Evolutionary conservation across 108 stramenopile species (phyloP), one percentile per base, ranked within the genome.

Genomic region (Nitzschia putrida): DNA sequence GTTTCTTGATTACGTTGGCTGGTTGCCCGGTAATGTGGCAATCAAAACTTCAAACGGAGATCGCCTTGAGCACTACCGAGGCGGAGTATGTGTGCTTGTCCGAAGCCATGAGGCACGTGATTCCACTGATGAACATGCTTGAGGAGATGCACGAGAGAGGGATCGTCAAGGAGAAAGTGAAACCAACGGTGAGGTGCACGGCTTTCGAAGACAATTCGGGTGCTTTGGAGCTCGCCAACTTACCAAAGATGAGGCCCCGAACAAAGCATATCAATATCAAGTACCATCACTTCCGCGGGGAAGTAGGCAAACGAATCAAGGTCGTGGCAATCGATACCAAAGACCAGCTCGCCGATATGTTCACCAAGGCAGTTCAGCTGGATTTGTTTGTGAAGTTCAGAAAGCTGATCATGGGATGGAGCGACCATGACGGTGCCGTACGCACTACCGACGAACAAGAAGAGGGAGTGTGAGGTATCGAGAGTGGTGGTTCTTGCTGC

Each of bases 161-260:
- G 21, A 42, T 69, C 47, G n/a, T 37, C 3, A 54, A 65, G 7
- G 7, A 44, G 3, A 12, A 43, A 12, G 10, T 23, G 8, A 42
- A 45, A 26, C 57, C 73, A 13, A 34, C n/a, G 44, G 23, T 79
- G 7, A 34, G 68, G 11, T 73, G 41, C 51, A 71, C 22, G 1
- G 68, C 57, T 14, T 78, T 72, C 39, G 75, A 83, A 49, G 82
- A 83, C 55, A 83, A 83, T 59, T 74, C 6, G n/a, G n/a, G n/a
- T n/a, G n/a, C n/a, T n/a, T n/a, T n/a, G n/a, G n/a, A n/a, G n/a
- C n/a, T n/a, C n/a, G 71, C 65, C 4, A 71, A 53, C 10, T 24
- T n/a, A 20, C 73, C 71, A 0, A 69, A 65, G 49, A 60, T 76
- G 18, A 69, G 69, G 7, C 66, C 71, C 0, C 55, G 69, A 13